Base-by-base conservation (phyloP, 345 rosid species). In the Lumnitzera littorea region DNA sequence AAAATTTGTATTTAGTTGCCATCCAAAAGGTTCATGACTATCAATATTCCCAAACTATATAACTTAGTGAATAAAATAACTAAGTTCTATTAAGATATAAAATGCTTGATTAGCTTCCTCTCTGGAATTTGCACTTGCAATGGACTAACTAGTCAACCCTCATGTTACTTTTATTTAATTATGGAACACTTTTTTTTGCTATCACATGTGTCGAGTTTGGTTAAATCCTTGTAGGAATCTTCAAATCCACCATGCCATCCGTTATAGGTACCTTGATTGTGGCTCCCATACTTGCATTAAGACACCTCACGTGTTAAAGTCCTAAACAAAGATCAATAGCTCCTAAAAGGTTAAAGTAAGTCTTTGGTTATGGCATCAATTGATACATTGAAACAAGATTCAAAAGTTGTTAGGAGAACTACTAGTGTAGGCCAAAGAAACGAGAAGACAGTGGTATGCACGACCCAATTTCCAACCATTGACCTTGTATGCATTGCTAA, bases 401-500 rank as follows among this genome's bases (percentile, higher is more conserved):
- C 5, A 4, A 4, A 36, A 1, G 43, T 36, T 36, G 11, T 36
- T 20, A 20, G 9, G 43, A 36, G 9, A 36, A 7, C 43, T 20
- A 36, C 7, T 2, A 36, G 43, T 7, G 10, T 36, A 36, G 43
- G 43, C 1, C 3, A 9, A 36, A 36, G 1, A 36, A 36, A 36
- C 9, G 1, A 9, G 43, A 9, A 36, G 20, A 20, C 20, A 20
- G 11, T 7, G 43, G 43, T 2, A 36, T 36, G 43, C 5, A 36
- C 0, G 11, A 36, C 43, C 43, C 43, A 36, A 9, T 36, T 7
- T 36, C 9, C 43, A 4, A 36, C 43, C 7, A 6, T 67, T 72
- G 59, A 88, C 99, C 96, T 95, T 98, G 24, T 95, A 95, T 11
- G 98, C 99, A 72, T 95, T 95, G 60, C 99, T 88, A 68, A 95